Base-by-base conservation (phyloP, 495 filamentous ascomycete species). In the Lasiosphaeriaceae sp. region DNA sequence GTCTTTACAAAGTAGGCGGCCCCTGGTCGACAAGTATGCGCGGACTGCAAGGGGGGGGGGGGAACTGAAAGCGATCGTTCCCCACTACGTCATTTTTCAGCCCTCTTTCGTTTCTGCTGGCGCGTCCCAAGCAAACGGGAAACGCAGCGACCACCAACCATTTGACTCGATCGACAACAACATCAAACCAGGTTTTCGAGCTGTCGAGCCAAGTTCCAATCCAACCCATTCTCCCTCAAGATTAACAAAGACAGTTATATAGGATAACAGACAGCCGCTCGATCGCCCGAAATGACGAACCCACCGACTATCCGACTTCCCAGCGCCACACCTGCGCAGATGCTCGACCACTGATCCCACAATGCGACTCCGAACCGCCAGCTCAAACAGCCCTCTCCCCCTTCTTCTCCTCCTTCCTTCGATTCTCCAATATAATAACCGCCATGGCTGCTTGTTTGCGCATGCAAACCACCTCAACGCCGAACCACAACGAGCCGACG, bases 171-270 rank as follows among this genome's bases (percentile, higher is more conserved):
- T 52, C 26, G 41, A 26, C 24, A 26, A 17, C 39, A n/a, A 46
- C 26, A 9, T 31, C 52, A 60, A 60, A 60, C 58, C 57, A 20
- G 41, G 47, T 56, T 61, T 52, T 54, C 41, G 16, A 17, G 29
- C 26, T 17, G 12, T 37, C 11, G 14, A 51, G 22, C 21, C 12
- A 53, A 47, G 4, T 41, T 34, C 19, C 1, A 43, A 31, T n/a
- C 39, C 26, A 31, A 31, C 26, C 26, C 26, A 31, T 31, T n/a
- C 34, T 9, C 5, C 17, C 21, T 29, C 44, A 54, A 31, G 11
- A n/a, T 5, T 49, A 52, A 47, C 24, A 5, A 23, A 16, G 11
- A 19, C 19, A 16, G 14, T 29, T 34, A 24, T 31, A 17, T n/a
- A 48, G 9, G 11, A 22, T 39, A n/a, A 52, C 3, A 57, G 59